Base-by-base conservation (phyloP, 2,329 filamentous ascomycete genomes). In the Coleophoma eucalyptorum region DNA sequence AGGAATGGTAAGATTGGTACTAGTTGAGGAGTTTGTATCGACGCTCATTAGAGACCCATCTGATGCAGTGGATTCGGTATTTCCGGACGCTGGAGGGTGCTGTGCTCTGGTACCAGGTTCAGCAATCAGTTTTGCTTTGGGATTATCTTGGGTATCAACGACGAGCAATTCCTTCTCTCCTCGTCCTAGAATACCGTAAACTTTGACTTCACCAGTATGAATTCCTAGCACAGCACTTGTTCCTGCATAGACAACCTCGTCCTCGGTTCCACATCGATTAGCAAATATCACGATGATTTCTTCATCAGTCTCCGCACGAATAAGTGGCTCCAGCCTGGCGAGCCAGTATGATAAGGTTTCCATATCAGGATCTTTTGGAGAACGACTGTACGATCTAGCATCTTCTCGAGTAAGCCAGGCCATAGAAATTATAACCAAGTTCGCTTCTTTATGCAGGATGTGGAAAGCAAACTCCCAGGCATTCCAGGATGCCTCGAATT, bases 261-360 rank as follows among this genome's bases (percentile, higher is more conserved):
- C 79, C 58, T 93, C 89, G 1, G 71, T 73, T 0, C 89, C 89
- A 31, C 77, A 79, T 3, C 89, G 76, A 63, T 94, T 93, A 42
- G 81, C 83, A 55, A 91, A 78, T 0, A 92, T 75, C 0, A 92
- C 73, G 35, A 89, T 80, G 16, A 87, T 76, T 50, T 89, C 85
- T 0, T 80, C 76, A 0, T 73, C 60, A 0, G 54, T 69, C 2
- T 82, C 74, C 0, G 69, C 62, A 10, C 76, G 71, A 31, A 86
- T 81, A 0, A 86, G 49, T 0, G 89, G 89, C 50, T 87, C 83
- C 4, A 93, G 73, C 0, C 89, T 77, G 16, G 81, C 78, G 0
- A 90, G 72, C 89, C 89, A 93, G 60, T 93, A 93, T 0, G 80
- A 79, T 8, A 93, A 64, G 0, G 87, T 90, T 20, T 89, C 81